These are phyloP conservation scores for Phialophora chinensis DNA, from an alignment of 2,329 filamentous ascomycete genomes.

Conservation along the genomic window DNA sequence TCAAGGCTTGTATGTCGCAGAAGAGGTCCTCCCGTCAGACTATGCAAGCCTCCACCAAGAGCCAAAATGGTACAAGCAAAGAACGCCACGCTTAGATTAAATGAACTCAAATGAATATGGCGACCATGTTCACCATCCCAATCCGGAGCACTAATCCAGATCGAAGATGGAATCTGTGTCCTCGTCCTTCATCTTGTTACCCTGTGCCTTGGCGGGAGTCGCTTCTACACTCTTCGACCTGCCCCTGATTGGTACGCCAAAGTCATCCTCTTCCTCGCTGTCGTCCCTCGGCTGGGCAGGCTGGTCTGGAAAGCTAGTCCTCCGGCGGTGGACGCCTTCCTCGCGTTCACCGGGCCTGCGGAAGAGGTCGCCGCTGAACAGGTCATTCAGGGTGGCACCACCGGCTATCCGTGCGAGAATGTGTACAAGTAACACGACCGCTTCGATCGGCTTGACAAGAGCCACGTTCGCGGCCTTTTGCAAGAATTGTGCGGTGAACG, in stretches of 20 bases:
- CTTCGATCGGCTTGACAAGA: slow-evolving; percentile 77
- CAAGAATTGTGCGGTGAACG: slow-evolving; percentile 69
- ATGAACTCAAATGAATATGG: not conserved
- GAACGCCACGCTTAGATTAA: not conserved
- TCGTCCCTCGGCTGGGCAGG: slow-evolving; percentile 33
- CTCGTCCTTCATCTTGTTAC: slow-evolving; percentile 8
- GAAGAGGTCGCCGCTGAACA: slow-evolving; percentile 38
- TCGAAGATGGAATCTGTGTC: slow-evolving; percentile 34
- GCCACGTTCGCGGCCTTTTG: slow-evolving; percentile 78
- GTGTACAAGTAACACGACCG: slow-evolving; percentile 78
- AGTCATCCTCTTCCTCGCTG: slow-evolving; percentile 46
- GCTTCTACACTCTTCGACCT: slow-evolving; percentile 21
- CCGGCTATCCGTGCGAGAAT: slow-evolving; percentile 76
- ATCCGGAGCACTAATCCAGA: slow-evolving; percentile 30
- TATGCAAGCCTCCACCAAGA: slow-evolving; percentile 2
- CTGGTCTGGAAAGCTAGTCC: slow-evolving; percentile 31
- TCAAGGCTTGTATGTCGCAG: not conserved
- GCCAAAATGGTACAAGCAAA: slow-evolving; percentile 5
- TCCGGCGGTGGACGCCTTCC: slow-evolving; percentile 31
- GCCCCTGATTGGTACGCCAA: slow-evolving; percentile 45
- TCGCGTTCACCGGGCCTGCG: slow-evolving; percentile 21
- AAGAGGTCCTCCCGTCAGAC: not conserved
- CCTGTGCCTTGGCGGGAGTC: not conserved
- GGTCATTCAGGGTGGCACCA: slow-evolving; percentile 47
- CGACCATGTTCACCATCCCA: slow-evolving; percentile 3